A percentile compares a stretch with the other conserved stretches of the same genome.
These are phyloP conservation scores for Cordyceps militaris DNA, from an alignment of 2,329 filamentous ascomycete genomes.

Conservation along the genomic window DNA sequence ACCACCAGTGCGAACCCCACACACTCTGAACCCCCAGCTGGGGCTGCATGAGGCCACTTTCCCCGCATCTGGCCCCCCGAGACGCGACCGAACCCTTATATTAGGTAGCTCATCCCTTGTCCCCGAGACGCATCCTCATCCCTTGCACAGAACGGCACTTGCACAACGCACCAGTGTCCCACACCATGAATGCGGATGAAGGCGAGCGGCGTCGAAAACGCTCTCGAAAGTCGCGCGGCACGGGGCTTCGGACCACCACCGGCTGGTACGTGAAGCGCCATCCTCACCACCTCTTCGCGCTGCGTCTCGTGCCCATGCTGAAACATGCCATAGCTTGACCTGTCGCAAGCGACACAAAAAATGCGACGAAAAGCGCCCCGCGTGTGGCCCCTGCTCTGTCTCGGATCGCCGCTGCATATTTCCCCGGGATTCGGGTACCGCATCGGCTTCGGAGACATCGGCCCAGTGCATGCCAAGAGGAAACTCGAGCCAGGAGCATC, in stretches of 20 bases:
- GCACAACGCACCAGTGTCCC: not conserved
- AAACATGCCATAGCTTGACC: constrained; percentile 26
- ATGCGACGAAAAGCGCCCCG: constrained; percentile 37
- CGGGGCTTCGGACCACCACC: constrained; percentile 36
- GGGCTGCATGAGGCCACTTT: not conserved
- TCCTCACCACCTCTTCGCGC: not conserved
- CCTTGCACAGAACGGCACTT: not conserved
- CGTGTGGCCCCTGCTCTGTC: constrained; percentile 21
- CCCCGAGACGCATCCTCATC: not conserved
- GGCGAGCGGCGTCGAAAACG: constrained; percentile 15
- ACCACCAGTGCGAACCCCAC: too few species aligned
- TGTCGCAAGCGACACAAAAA: constrained; percentile 43
- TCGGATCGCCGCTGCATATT: constrained; percentile 20
- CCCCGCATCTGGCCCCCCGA: not conserved
- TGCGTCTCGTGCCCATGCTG: not conserved
- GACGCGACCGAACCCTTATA: not conserved
- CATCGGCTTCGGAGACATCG: not conserved
- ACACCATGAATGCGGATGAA: not conserved
- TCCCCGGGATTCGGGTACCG: constrained; percentile 5
- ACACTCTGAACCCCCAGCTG: not conserved
- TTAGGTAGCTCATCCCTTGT: not conserved
- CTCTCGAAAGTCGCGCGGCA: constrained; percentile 32
- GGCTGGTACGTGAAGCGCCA: constrained; percentile 26
- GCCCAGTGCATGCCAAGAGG: not conserved
- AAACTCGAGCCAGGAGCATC: not conserved